phyloP scores from a whole-genome alignment of 1,284 basidiomycete genomes.

The Sanghuangporus weigelae region DNA sequence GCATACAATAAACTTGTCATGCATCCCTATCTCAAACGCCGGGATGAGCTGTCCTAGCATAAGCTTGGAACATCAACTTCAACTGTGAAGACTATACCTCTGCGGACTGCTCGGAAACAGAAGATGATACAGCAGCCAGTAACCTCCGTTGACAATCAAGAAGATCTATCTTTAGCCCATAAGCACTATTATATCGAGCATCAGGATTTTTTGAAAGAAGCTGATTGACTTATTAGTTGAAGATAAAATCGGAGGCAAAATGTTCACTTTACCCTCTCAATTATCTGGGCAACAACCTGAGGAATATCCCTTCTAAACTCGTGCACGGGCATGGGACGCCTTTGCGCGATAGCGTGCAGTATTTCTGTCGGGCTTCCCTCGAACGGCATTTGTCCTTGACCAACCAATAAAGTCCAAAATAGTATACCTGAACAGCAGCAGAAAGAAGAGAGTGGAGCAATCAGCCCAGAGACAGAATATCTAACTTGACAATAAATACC shows the following conservation, averaged over 20 bases:
- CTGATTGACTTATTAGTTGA: constrained; percentile 28
- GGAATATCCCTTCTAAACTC: constrained; percentile 69
- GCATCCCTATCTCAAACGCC: constrained; percentile 53
- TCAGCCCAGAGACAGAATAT: not conserved
- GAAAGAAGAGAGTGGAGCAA: not conserved
- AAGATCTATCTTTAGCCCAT: constrained; percentile 60
- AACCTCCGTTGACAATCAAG: constrained; percentile 60
- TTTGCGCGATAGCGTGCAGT: constrained; percentile 63
- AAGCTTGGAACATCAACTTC: constrained; percentile 11
- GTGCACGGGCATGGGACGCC: constrained; percentile 65
- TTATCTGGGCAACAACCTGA: constrained; percentile 60
- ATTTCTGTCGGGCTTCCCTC: constrained; percentile 65
- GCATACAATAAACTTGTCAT: constrained; percentile 57
- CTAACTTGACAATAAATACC: constrained; percentile 39
- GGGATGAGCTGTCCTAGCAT: constrained; percentile 49
- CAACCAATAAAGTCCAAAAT: constrained; percentile 66
- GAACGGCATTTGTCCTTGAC: constrained; percentile 63
- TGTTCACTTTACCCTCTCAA: constrained; percentile 48
- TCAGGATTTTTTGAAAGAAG: constrained; percentile 62
- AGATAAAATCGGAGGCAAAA: not conserved
- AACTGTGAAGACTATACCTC: constrained; percentile 36
- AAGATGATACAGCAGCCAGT: constrained; percentile 49
- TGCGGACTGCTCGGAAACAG: constrained; percentile 47
- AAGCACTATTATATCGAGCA: constrained; percentile 60
- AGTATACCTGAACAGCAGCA: not conserved